Evolutionary conservation across 1,139 yeast genomes (phyloP).

Genomic region (Candida sanyaensis): DNA sequence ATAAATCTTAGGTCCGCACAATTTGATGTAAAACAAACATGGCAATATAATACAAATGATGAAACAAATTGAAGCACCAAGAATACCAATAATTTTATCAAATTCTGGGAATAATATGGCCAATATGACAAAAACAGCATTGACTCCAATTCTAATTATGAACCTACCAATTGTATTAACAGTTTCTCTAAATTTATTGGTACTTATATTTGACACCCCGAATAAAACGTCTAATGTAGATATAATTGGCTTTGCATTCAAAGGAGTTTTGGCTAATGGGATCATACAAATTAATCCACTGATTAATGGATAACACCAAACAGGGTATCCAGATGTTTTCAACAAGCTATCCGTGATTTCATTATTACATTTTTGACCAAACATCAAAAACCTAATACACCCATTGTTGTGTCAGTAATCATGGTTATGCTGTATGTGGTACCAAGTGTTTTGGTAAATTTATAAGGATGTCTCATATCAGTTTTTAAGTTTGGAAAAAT

Average conservation of each 20-base stretch:
- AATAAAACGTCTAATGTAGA: slow-evolving; percentile 53
- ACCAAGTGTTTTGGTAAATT: slow-evolving; percentile 38
- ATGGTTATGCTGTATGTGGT: slow-evolving; percentile 64
- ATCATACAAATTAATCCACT: slow-evolving; percentile 76
- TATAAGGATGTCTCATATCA: slow-evolving; percentile 58
- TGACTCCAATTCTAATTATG: slow-evolving; percentile 46
- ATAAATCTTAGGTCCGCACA: slow-evolving; percentile 28
- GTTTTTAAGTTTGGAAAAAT: slow-evolving; percentile 59
- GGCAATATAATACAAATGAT: slow-evolving; percentile 59
- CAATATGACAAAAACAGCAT: slow-evolving; percentile 48
- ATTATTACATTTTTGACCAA: slow-evolving; percentile 72
- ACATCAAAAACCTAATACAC: slow-evolving; percentile 80
- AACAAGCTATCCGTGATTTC: slow-evolving; percentile 83
- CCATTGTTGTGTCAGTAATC: slow-evolving; percentile 73
- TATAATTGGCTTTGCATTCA: slow-evolving; percentile 84
- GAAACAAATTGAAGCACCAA: slow-evolving; percentile 61
- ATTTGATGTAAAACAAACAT: slow-evolving; percentile 50
- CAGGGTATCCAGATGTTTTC: slow-evolving; percentile 71
- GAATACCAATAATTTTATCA: slow-evolving; percentile 55
- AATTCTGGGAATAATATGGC: slow-evolving; percentile 61
- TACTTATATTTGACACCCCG: slow-evolving; percentile 18
- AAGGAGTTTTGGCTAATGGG: slow-evolving; percentile 86
- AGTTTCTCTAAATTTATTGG: slow-evolving; percentile 12
- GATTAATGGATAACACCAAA: slow-evolving; percentile 60
- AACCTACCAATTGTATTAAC: slow-evolving; percentile 19